A percentile compares a stretch with the other conserved stretches of the same genome.
These are phyloP conservation scores for Somion occarium DNA, from an alignment of 1,284 basidiomycete genomes.

Conservation along the genomic window DNA sequence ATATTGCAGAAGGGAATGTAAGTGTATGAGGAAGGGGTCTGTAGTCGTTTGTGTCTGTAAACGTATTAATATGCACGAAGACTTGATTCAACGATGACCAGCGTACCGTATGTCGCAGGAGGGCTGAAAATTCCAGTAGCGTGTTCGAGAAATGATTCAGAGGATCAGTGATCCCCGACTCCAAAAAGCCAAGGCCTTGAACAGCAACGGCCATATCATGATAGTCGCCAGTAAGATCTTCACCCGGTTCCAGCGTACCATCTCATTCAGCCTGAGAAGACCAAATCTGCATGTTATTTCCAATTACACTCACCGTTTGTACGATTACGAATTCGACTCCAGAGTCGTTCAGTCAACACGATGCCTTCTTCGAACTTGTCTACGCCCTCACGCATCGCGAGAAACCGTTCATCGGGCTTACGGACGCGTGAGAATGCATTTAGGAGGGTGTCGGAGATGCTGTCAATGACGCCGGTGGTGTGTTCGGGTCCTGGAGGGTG, in stretches of 20 bases:
- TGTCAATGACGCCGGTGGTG: conserved; percentile 83
- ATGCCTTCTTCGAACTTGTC: conserved; percentile 96
- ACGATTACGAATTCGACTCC: conserved; percentile 68
- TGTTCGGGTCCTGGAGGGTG: conserved; percentile 83
- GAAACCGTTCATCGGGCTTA: conserved; percentile 95
- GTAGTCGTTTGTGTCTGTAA: conserved; percentile 77
- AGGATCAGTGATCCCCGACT: conserved; percentile 96
- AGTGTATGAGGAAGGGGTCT: conserved; percentile 84
- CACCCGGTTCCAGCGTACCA: conserved; percentile 67
- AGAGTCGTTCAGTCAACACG: conserved; percentile 75
- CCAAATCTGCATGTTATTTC: conserved; percentile 21
- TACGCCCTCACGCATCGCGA: conserved; percentile 85
- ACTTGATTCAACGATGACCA: conserved; percentile 9
- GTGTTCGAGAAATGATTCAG: conserved; percentile 96
- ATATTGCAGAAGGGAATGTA: conserved; percentile 88
- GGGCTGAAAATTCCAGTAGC: conserved; percentile 85
- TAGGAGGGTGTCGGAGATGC: conserved; percentile 90
- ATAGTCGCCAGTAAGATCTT: conserved; percentile 96
- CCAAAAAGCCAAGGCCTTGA: conserved; percentile 94
- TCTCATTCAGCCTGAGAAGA: conserved; percentile 75
- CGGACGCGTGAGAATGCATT: conserved; percentile 94
- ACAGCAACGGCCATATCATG: conserved; percentile 94
- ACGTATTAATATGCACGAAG: not conserved
- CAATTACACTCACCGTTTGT: conserved; percentile 74
- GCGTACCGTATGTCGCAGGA: conserved; percentile 78